phyloP scores from a whole-genome alignment of 2,329 filamentous ascomycete species.

The Monilinia fructigena region DNA sequence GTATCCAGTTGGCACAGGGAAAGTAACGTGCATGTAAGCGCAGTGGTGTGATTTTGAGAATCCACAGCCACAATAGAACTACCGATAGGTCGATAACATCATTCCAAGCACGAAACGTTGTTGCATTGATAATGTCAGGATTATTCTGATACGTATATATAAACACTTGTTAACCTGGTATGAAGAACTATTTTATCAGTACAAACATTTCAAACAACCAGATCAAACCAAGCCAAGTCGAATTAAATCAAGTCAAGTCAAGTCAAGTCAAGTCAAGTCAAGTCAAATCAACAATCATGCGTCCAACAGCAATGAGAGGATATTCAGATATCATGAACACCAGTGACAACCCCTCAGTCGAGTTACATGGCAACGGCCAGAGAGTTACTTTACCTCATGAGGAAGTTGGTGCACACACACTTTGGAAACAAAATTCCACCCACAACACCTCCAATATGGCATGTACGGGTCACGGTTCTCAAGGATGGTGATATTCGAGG shows the following conservation, averaged over 20 bases:
- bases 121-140: no score
- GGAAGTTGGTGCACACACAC: conserved; percentile 25
- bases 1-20: not conserved
- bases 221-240: not conserved
- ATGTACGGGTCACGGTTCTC: conserved; percentile 32
- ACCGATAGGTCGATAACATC: not conserved
- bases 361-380: conserved; percentile 29
- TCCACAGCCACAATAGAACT: not conserved
- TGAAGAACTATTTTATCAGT: not conserved
- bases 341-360: not conserved
- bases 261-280: not conserved
- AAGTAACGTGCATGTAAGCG: not conserved
- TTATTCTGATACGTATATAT: not conserved
- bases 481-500: conserved; percentile 32
- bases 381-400: conserved; percentile 26
- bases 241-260: no score
- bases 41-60: conserved; percentile 6
- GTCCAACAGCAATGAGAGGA: conserved; percentile 16
- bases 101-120: not conserved
- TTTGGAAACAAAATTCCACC: conserved; percentile 30
- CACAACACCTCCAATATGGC: conserved; percentile 29
- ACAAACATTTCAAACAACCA: no score
- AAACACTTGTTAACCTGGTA: not conserved
- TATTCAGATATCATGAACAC: conserved; percentile 21
- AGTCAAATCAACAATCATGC: not conserved